Conservation (phyloP, 192 early-diverging fungal species). For the Gonapodya sp. region DNA sequence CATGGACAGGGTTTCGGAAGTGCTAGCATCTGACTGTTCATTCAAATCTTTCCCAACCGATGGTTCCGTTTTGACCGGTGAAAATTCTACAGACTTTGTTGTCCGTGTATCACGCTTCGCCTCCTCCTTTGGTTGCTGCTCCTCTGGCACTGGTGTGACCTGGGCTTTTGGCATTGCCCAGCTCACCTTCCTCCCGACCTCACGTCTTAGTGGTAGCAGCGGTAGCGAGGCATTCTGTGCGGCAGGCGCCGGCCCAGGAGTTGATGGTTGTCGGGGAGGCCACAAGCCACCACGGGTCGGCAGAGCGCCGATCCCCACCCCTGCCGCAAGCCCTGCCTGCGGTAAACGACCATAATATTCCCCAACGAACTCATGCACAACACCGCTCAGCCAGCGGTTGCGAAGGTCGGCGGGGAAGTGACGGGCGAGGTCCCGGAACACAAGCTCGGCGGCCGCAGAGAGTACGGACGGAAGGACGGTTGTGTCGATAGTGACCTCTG, state of each 20-base stretch:
- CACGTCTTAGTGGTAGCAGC: background rate
- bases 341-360: background rate
- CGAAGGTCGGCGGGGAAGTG: background rate
- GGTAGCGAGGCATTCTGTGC: background rate
- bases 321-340: background rate
- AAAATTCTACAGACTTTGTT: no score
- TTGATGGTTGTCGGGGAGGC: background rate
- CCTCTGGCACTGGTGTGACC: no score
- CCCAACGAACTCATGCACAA: background rate
- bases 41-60: no score
- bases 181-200: background rate
- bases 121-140: no score
- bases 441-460: background rate
- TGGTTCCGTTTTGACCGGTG: no score
- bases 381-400: background rate
- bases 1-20: no score
- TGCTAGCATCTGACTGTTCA: no score
- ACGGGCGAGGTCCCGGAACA: background rate
- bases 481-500: no score
- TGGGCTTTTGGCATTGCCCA: background rate
- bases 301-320: background rate
- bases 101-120: no score
- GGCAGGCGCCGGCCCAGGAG: background rate
- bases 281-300: background rate
- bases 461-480: background rate